Evolutionary conservation across 2,329 filamentous ascomycete species (phyloP).

Genomic region (Phymatotrichopsis omnivora): DNA sequence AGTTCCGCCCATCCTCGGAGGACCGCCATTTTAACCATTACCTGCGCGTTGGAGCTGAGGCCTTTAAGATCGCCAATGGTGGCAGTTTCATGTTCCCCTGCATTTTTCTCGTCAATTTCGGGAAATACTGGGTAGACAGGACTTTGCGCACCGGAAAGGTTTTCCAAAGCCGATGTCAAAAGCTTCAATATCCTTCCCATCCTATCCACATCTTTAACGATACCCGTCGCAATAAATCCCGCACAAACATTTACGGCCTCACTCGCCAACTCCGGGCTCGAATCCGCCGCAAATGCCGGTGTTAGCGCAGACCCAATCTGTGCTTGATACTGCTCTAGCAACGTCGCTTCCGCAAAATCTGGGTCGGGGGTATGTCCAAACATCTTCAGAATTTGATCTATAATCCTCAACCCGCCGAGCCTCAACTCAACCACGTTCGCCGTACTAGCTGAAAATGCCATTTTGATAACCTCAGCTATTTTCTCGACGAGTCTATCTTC

Average conservation of each 20-base stretch:
- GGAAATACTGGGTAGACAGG: neutral
- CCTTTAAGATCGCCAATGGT: conserved; percentile 88
- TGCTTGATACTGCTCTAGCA: conserved; percentile 95
- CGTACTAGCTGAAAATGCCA: conserved; percentile 95
- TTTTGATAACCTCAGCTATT: conserved; percentile 85
- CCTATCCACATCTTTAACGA: conserved; percentile 93
- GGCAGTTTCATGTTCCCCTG: conserved; percentile 61
- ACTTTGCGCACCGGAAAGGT: conserved; percentile 52
- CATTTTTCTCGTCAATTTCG: conserved; percentile 2
- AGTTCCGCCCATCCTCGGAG: conserved; percentile 96
- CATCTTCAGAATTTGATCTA: conserved; percentile 86
- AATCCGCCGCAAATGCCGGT: conserved; percentile 90
- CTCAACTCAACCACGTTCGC: conserved; percentile 82
- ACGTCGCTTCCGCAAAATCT: conserved; percentile 92
- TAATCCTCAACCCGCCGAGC: conserved; percentile 84
- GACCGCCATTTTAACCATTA: conserved; percentile 97
- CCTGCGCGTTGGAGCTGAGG: conserved; percentile 87
- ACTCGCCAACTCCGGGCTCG: conserved; percentile 86
- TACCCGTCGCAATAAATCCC: conserved; percentile 94
- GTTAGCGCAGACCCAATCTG: conserved; percentile 96
- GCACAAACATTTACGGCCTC: conserved; percentile 96
- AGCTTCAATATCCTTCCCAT: conserved; percentile 98
- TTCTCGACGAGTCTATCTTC: conserved; percentile 69
- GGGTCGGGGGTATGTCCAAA: conserved; percentile 94
- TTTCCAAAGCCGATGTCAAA: conserved; percentile 79